Evolutionary conservation across 140 eudicot genomes (phyloP), one percentile per base, ranked within the genome.

Genomic region (Artemisia princeps): DNA sequence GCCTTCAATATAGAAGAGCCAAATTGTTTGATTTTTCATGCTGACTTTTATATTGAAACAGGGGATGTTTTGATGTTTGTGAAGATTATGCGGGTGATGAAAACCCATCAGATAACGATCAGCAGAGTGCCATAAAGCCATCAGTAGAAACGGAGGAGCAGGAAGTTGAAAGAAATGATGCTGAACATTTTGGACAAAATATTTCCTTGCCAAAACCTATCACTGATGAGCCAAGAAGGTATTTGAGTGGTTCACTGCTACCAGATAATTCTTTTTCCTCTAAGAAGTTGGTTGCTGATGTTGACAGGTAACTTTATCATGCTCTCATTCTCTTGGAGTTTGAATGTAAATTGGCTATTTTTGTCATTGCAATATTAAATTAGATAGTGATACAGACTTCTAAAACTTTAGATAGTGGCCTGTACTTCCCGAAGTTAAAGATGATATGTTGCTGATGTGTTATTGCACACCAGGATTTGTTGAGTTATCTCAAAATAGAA

Each of bases 21-120:
- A 17, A 60, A 14, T 45, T 24, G 3, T 46, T 63, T 30, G 42
- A 48, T 11, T 55, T 55, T 63, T 46, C 64, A 55, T 45, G 67
- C 67, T 7, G 51, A 52, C 37, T 59, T 55, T 10, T 62, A 57
- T 63, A 30, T 49, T n/a, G 48, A 20, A 66, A 74, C 87, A 91
- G 97, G 83, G 97, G 90, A 23, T 91, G 90, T 80, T 91, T 91
- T 42, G 97, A 91, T 80, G 79, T 91, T 24, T 77, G 84, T 71
- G 94, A 85, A 70, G 92, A 87, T 74, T 89, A 85, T 52, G 74
- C 60, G n/a, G 84, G 68, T 76, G 80, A 78, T 63, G 77, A 78
- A 24, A 52, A 54, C 56, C 78, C 33, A 57, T 74, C 90, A 28
- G 90, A 87, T 64, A 55, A 77, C 40, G 87, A 82, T 60, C 80